Conservation (phyloP, 352 stramenopile genomes). For the Pythium sukuiense region DNA sequence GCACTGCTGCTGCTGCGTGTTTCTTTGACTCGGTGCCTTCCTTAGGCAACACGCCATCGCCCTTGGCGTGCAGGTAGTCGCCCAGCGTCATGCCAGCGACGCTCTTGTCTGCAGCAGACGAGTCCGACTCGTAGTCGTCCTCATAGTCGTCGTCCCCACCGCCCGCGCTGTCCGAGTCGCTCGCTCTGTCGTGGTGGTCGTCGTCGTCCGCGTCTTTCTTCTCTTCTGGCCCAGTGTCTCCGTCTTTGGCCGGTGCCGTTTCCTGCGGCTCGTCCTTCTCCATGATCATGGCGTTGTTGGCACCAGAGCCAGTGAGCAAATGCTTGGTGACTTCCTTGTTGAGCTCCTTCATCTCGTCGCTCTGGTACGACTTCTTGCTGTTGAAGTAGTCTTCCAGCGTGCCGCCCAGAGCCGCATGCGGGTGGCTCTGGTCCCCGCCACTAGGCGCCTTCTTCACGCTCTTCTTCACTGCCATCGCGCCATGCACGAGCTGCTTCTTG, state of each 20-base stretch:
- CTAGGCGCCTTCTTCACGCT: constrained; percentile 30
- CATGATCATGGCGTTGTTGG: constrained; percentile 55
- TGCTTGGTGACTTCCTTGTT: constrained; percentile 53
- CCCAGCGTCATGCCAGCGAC: constrained; percentile 53
- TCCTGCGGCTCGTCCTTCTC: constrained; percentile 26
- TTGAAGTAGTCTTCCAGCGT: constrained; percentile 51
- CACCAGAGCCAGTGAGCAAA: constrained; percentile 46
- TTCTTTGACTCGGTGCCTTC: constrained; percentile 16
- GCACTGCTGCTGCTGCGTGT: constrained; percentile 1
- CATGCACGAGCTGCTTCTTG: background rate
- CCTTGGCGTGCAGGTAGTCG: constrained; percentile 58
- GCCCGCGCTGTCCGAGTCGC: constrained; percentile 13
- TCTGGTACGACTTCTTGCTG: constrained; percentile 33
- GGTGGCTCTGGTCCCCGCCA: constrained; percentile 19
- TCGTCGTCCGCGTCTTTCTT: background rate
- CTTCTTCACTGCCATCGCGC: constrained; percentile 31
- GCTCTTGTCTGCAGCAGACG: constrained; percentile 26
- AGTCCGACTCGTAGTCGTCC: constrained; percentile 52
- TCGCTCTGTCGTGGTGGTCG: constrained; percentile 11
- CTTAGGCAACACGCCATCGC: constrained; percentile 23
- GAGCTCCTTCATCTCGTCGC: constrained; percentile 28
- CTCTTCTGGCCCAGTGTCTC: constrained; percentile 1
- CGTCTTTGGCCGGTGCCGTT: constrained; percentile 2
- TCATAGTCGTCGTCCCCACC: constrained; percentile 32
- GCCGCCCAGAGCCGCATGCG: constrained; percentile 18